Conservation (phyloP, 768 basidiomycete genomes). For the Lentinus tigrinus region DNA sequence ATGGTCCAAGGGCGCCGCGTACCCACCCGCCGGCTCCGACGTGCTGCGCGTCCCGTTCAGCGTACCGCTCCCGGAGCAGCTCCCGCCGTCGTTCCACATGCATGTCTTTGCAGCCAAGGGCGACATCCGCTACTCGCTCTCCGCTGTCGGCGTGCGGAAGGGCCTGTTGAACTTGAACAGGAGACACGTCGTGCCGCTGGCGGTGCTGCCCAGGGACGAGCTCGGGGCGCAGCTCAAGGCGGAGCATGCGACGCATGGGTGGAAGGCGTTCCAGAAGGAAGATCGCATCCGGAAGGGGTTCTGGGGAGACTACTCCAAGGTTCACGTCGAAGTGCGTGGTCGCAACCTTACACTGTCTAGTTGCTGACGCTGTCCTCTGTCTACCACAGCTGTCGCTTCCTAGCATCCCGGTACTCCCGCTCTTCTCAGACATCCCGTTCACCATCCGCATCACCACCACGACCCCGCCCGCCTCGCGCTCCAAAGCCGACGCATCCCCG, state of each 20-base stretch:
- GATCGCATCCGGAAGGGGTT: conserved; percentile 15
- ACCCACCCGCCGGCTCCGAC: conserved; percentile 11
- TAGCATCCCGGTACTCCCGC: conserved; percentile 3
- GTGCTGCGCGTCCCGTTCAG: conserved; percentile 13
- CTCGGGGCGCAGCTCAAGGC: background rate
- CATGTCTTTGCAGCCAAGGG: background rate
- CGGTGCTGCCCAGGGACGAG: conserved; percentile 6
- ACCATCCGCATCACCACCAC: conserved; percentile 9
- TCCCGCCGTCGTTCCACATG: conserved; percentile 10
- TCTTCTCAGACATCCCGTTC: conserved; percentile 14
- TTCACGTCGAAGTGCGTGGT: conserved; percentile 14
- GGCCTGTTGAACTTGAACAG: conserved; percentile 2
- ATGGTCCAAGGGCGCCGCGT: conserved; percentile 1
- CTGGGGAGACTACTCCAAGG: conserved; percentile 20
- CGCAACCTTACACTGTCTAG: too few relatives aligned
- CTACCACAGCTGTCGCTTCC: conserved; percentile 11
- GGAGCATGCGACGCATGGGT: background rate
- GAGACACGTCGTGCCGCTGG: conserved; percentile 2
- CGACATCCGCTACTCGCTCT: conserved; percentile 10
- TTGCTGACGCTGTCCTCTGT: background rate
- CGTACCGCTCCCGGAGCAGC: conserved; percentile 2
- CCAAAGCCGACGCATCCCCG: background rate
- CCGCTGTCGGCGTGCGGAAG: conserved; percentile 15
- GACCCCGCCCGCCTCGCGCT: background rate
- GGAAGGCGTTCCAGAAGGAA: background rate